Base-by-base conservation (phyloP, 2,329 filamentous ascomycete genomes). In the Xylariaceae sp. region DNA sequence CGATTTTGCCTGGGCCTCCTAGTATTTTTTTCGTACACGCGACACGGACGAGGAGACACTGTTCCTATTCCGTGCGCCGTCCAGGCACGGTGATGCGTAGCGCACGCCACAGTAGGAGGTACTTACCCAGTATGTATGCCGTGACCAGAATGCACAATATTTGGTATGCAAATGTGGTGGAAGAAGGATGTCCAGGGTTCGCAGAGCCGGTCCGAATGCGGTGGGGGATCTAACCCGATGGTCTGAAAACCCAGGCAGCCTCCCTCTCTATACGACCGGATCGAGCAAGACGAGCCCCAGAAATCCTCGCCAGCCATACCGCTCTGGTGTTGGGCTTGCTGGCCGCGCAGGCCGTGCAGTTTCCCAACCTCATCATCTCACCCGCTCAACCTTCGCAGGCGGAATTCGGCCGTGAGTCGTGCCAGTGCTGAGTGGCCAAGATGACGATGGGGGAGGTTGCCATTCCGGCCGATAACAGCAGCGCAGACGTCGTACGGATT, bases 151-250 rank as follows among this genome's bases (percentile, higher is more conserved):
- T 10, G 37, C 11, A 42, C 37, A 9, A 42, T 42, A 10, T 13
- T 42, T 42, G 37, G 9, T 42, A 30, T 13, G 39, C 17, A 18
- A 18, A 18, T 18, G 17, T 18, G 17, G 17, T n/a, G 15, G 44
- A 18, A 35, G 49, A 39, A 58, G 51, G 50, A 50, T 53, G 37
- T 48, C 30, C 52, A 44, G 37, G 49, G 23, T 30, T 39, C n/a
- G 18, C 23, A 30, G 48, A 62, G 45, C 61, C 59, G 61, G 61
- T 57, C 61, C 61, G 61, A 63, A 59, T 63, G 57, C 51, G 9
- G 61, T 62, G 60, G 60, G 51, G 56, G 37, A 13, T 45, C 37
- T 42, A 42, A 42, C 8, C 37, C 11, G 37, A 42, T 42, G 37
- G 37, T 42, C 37, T 42, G 37, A 42, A 42, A 42, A 42, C 8